Base-by-base conservation (phyloP, 2,329 filamentous ascomycete genomes). In the Chalaropsis thielavioides region DNA sequence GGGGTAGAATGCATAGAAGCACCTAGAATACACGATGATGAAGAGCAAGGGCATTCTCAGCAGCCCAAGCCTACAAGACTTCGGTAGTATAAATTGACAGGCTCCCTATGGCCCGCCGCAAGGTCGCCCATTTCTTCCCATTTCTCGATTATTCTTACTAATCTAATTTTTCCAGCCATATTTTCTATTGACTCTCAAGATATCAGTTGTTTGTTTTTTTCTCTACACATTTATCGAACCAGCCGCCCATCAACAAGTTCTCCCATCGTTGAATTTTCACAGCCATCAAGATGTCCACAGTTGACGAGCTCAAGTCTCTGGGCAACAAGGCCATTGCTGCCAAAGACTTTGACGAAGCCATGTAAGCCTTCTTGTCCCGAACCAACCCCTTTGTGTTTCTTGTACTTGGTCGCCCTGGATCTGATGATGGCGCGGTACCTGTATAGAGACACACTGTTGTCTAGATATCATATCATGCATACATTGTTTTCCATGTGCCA, bases 321-420 rank as follows among this genome's bases (percentile, higher is more conserved):
- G 94, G 92, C 80, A 99, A 99, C 82, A 95, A 95, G 81, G 92
- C 95, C 77, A 99, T 99, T 77, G 88, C 90, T 70, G 91, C 90
- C 68, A 97, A 97, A 83, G 91, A 97, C 77, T 99, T 96, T 76
- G 83, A 91, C 72, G 90, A 92, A 75, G 94, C 94, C 73, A 85
- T 96, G 92, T 97, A 83, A 77, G 90, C 85, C 11, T 66, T 51
- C n/a, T 3, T 38, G 19, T 31, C 41, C 61, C 40, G 13, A 51
- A 19, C 31, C 7, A 13, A n/a, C n/a, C 46, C n/a, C 22, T 19
- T 22, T n/a, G 11, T 17, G 19, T 24, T 54, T 15, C n/a, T 31
- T n/a, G 31, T 62, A 46, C 4, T 13, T 27, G 40, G 27, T 22
- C 8, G 6, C 19, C 31, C 19, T 31, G 56, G 2, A 17, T 7